A percentile compares a stretch with the other conserved stretches of the same genome.
These are phyloP conservation scores for Leptodontidium sp. DNA, from an alignment of 2,329 filamentous ascomycete genomes.

Conservation along the genomic window DNA sequence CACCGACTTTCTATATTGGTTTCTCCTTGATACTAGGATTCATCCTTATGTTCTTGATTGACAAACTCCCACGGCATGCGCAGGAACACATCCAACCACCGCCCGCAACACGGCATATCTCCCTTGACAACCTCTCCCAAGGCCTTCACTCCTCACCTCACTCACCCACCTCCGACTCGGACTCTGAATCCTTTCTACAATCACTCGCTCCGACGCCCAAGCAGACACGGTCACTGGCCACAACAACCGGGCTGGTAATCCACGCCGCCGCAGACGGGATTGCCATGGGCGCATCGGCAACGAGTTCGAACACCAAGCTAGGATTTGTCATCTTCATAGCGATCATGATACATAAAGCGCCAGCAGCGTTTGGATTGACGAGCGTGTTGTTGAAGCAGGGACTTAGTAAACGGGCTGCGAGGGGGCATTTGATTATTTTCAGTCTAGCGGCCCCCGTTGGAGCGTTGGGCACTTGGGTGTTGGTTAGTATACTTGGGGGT, in stretches of 20 bases:
- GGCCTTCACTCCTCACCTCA: constrained; percentile 49
- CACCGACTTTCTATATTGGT: constrained; percentile 81
- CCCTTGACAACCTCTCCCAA: constrained; percentile 79
- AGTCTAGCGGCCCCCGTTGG: constrained; percentile 89
- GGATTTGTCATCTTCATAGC: constrained; percentile 94
- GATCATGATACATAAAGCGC: constrained; percentile 97
- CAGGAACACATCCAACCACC: constrained; percentile 69
- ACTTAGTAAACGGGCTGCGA: constrained; percentile 82
- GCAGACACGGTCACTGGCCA: constrained; percentile 73
- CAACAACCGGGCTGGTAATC: constrained; percentile 93
- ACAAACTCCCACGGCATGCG: constrained; percentile 80
- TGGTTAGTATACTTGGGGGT: constrained; percentile 78
- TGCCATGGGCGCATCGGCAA: constrained; percentile 89
- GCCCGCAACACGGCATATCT: constrained; percentile 83
- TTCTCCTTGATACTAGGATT: constrained; percentile 89
- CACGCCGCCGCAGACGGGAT: constrained; percentile 96
- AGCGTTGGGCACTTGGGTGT: constrained; percentile 81
- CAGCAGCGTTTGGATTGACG: constrained; percentile 93
- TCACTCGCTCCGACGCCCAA: constrained; percentile 65
- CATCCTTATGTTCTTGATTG: constrained; percentile 95
- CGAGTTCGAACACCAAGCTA: constrained; percentile 75
- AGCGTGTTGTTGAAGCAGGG: constrained; percentile 91
- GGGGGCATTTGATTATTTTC: constrained; percentile 88
- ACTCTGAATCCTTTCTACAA: constrained; percentile 66
- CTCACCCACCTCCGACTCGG: constrained; percentile 58